Evolutionary conservation across 2,329 filamentous ascomycete genomes (phyloP), one percentile per base, ranked within the genome.

Genomic region (Cercospora brassicicola): DNA sequence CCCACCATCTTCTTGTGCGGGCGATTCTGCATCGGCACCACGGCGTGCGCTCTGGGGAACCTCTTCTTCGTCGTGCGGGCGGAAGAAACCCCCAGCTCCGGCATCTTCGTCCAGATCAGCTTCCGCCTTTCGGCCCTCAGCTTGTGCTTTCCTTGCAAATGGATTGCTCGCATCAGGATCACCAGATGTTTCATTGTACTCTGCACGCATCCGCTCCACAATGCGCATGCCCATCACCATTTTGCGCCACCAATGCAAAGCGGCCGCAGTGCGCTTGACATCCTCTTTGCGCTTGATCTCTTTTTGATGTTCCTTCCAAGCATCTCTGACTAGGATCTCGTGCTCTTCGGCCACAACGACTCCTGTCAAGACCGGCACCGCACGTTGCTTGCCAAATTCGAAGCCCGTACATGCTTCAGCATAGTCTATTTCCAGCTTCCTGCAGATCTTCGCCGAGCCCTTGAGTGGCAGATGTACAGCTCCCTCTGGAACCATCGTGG

Each of bases 371-470:
- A 97, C 89, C 0, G 95, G 95, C 0, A 98, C 93, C 4, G 95
- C 95, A 85, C 95, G 94, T 68, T 95, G 91, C 74, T 95, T 90
- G 0, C 94, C 94, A 78, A 98, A 99, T 77, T 99, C 95, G 77
- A 99, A 99, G 1, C 93, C 95, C 0, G 94, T 94, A 2, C 97
- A 95, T 0, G 95, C 95, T 79, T 98, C 95, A 0, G 95, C 95
- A 74, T 90, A 96, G 76, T 97, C 93, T 42, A 98, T 90, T 3
- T 88, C 88, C 0, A 99, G 83, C 69, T 91, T 89, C 77, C 92
- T 93, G 79, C 94, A 97, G 1, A 97, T 87, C 59, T 90, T 89
- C 33, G 90, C 89, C 0, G 90, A 90, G 0, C 92, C 92, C 56
- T 90, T 88, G 64, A 90, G 89, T 0, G 93, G 93, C 1, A 98